Percentiles rank a stretch among this genome's conserved stretches.
Conservation (phyloP, 2,329 filamentous ascomycete genomes). For the Scytalidium sp. region DNA sequence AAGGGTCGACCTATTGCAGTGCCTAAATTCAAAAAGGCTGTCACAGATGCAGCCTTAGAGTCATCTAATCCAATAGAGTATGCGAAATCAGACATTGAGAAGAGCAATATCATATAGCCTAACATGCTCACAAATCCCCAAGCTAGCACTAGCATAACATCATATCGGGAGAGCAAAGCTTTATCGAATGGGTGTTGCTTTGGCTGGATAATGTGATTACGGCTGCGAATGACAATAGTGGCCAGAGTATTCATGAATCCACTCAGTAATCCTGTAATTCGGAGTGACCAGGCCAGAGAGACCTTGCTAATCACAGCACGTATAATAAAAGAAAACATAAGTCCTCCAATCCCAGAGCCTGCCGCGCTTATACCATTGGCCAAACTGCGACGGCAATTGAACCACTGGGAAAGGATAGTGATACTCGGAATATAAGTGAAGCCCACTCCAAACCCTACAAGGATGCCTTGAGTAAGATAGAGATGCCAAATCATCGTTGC, state of each 20-base stretch:
- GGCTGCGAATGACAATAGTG: constrained; percentile 6
- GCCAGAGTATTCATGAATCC: constrained; percentile 13
- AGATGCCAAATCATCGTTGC: constrained; percentile 55
- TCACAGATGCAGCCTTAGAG: constrained; percentile 35
- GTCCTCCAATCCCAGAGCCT: constrained; percentile 51
- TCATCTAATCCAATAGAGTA: constrained; percentile 37
- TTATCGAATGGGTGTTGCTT: constrained; percentile 9
- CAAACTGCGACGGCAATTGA: constrained; percentile 47
- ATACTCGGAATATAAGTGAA: constrained; percentile 54
- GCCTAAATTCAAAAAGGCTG: constrained; percentile 44
- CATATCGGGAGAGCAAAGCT: constrained; percentile 29
- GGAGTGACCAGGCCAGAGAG: constrained; percentile 50
- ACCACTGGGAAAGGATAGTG: constrained; percentile 57
- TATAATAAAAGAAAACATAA: constrained; percentile 47
- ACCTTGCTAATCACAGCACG: constrained; percentile 49
- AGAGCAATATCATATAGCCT: constrained; percentile 45
- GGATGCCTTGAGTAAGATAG: constrained; percentile 56
- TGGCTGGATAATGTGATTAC: constrained; percentile 12
- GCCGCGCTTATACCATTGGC: constrained; percentile 53
- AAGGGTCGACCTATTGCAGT: constrained; percentile 43
- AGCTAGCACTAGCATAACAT: constrained; percentile 32
- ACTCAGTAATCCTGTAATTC: constrained; percentile 30
- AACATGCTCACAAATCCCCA: constrained; percentile 44
- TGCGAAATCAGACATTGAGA: constrained; percentile 44
- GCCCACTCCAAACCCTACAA: constrained; percentile 60